Conservation (phyloP, 2,329 filamentous ascomycete genomes). For the Beauveria medogensis region DNA sequence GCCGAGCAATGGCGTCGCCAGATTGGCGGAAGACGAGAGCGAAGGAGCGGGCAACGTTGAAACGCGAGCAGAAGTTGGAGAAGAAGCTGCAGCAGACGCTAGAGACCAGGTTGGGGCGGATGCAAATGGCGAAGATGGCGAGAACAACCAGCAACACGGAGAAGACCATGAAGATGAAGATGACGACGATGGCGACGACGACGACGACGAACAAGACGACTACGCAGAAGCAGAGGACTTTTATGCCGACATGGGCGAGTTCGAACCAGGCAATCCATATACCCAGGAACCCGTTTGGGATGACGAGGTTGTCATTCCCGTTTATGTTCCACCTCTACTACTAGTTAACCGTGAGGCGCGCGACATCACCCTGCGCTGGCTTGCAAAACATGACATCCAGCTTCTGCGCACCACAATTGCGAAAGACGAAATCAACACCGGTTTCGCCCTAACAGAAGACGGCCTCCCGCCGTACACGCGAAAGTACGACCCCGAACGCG, state of each 20-base stretch:
- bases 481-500: constrained; percentile 2
- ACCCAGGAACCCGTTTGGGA: constrained; percentile 1
- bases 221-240: not conserved
- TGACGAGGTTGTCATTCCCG: constrained; percentile 12
- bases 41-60: not conserved
- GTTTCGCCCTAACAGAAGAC: not conserved
- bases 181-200: not conserved
- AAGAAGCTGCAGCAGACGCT: not conserved
- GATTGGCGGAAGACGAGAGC: not conserved
- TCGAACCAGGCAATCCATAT: not conserved
- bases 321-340: constrained; percentile 12
- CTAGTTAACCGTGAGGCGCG: constrained; percentile 19
- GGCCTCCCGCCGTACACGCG: not conserved
- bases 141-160: not conserved
- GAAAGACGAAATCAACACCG: not conserved
- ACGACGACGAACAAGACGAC: not conserved
- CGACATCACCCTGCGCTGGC: constrained; percentile 14
- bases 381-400: not conserved
- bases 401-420: not conserved
- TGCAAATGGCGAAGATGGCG: not conserved
- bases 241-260: not conserved
- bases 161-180: not conserved
- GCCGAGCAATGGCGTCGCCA: not conserved
- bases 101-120: not conserved
- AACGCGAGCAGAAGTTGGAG: not conserved